phyloP scores from a whole-genome alignment of 2,329 filamentous ascomycete species.

The Triangularia verruculosa region DNA sequence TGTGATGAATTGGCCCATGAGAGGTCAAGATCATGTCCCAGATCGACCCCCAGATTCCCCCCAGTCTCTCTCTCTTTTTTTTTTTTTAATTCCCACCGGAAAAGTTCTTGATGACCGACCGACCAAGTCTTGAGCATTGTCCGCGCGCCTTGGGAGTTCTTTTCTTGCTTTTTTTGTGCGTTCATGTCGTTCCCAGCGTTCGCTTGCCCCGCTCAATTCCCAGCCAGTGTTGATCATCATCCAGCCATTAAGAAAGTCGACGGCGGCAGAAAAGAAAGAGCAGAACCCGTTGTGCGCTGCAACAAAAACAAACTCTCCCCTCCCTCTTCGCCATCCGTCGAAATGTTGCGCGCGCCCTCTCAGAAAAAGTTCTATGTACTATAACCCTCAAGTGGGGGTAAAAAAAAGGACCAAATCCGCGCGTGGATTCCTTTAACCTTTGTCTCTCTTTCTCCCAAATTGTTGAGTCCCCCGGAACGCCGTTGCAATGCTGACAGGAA shows the following conservation, averaged over 20 bases:
- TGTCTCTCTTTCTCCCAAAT: slow-evolving; percentile 28
- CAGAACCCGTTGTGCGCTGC: neutral
- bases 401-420: slow-evolving; percentile 1
- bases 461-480: slow-evolving; percentile 45
- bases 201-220: neutral
- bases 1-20: neutral
- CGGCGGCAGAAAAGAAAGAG: neutral
- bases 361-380: slow-evolving; percentile 12
- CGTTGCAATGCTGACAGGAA: slow-evolving; percentile 52
- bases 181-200: neutral
- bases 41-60: neutral
- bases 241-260: neutral
- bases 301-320: neutral
- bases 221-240: neutral
- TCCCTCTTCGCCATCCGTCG: neutral
- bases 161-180: neutral
- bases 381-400: neutral
- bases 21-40: neutral
- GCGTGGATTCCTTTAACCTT: slow-evolving; percentile 21
- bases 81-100: neutral
- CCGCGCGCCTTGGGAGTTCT: neutral
- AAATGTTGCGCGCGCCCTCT: slow-evolving; percentile 17
- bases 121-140: neutral
- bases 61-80: neutral
- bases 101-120: neutral